phyloP scores from a whole-genome alignment of 164 flowering plant genomes.

The Piper longum region DNA sequence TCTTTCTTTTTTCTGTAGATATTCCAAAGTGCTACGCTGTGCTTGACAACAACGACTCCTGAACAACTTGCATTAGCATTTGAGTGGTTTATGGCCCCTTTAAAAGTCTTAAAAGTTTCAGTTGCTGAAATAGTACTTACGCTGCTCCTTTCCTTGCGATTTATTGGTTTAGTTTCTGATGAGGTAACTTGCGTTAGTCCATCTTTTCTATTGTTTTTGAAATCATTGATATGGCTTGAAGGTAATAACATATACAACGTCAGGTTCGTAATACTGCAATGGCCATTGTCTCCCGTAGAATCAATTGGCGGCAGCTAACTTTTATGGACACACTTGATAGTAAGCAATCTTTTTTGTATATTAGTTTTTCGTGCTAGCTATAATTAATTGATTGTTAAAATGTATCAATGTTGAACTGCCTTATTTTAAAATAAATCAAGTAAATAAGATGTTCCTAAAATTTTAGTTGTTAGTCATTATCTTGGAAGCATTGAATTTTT shows the following conservation, averaged over 20 bases:
- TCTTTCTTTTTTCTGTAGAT: conserved; percentile 33
- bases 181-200: conserved; percentile 39
- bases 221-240: neutral
- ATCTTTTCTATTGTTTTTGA: neutral
- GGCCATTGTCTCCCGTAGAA: conserved; percentile 89
- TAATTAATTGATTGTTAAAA: neutral
- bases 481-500: neutral
- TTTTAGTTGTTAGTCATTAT: neutral
- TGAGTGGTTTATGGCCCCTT: conserved; percentile 78
- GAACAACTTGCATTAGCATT: conserved; percentile 88
- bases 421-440: neutral
- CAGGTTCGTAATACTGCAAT: conserved; percentile 89
- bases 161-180: conserved; percentile 80
- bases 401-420: neutral
- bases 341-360: conserved; percentile 19
- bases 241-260: conserved; percentile 1
- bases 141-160: conserved; percentile 81
- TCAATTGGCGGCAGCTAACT: conserved; percentile 68
- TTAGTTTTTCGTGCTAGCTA: neutral
- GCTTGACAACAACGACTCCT: conserved; percentile 80
- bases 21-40: conserved; percentile 94
- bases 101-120: conserved; percentile 55
- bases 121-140: conserved; percentile 83
- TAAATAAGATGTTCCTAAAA: neutral
- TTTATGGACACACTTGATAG: conserved; percentile 72